phyloP scores from a whole-genome alignment of 2,329 filamentous ascomycete species.

The Biscogniauxia sp. region DNA sequence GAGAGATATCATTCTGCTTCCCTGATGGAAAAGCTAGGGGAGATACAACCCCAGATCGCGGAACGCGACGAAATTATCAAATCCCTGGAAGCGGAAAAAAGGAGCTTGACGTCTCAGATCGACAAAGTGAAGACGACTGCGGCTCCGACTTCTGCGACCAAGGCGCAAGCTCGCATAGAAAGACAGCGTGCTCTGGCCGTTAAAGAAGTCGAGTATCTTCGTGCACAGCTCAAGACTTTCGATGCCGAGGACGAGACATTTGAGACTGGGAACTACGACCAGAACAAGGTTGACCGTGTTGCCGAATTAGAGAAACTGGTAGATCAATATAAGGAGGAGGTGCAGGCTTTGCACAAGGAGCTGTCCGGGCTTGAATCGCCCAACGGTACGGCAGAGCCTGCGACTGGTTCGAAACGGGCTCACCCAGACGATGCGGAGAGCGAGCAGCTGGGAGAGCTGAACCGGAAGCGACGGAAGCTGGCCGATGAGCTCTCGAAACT shows the following conservation, averaged over 20 bases:
- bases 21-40: constrained; percentile 77
- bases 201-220: constrained; percentile 92
- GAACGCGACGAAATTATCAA: constrained; percentile 76
- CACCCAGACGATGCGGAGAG: constrained; percentile 58
- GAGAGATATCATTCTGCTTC: constrained; percentile 78
- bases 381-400: constrained; percentile 36
- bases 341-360: constrained; percentile 71
- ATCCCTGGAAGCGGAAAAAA: constrained; percentile 67
- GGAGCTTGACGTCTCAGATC: constrained; percentile 62
- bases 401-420: constrained; percentile 61
- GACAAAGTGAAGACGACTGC: constrained; percentile 62
- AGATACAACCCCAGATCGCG: constrained; percentile 71
- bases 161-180: constrained; percentile 73
- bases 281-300: constrained; percentile 70
- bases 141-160: constrained; percentile 54
- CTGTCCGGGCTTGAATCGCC: constrained; percentile 62
- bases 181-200: constrained; percentile 80
- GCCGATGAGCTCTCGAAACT: constrained; percentile 43
- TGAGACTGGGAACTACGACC: constrained; percentile 75
- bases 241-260: constrained; percentile 87
- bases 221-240: constrained; percentile 85
- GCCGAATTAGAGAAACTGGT: constrained; percentile 82
- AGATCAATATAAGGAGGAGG: constrained; percentile 80
- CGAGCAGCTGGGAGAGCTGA: constrained; percentile 76
- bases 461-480: constrained; percentile 77